Evolutionary conservation across 306 rosid genomes (phyloP), one percentile per base, ranked within the genome.

Genomic region (Prunus armeniaca): DNA sequence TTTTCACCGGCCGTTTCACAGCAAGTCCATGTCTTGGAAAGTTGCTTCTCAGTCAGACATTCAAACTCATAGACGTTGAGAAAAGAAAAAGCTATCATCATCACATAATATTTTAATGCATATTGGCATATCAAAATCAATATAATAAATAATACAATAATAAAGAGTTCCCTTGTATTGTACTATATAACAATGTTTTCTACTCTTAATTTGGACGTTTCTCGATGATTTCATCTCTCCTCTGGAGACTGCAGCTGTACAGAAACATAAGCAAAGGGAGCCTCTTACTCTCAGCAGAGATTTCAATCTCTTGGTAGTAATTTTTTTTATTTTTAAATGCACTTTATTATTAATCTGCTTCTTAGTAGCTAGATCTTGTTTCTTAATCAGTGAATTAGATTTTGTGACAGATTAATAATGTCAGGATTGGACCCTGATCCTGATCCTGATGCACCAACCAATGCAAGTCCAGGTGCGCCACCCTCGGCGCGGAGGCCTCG

Each of bases 401-500:
- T 60, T 60, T 60, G 65, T 30, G 17, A 25, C 8, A 63, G 30
- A 63, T 28, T 28, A 57, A 82, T 28, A 57, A 82, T 83, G 87
- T 71, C 73, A 4, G 79, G 81, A 13, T 56, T 68, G 19, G 73
- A 79, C 28, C 28, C 83, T 22, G 77, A 60, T 25, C 34, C 65
- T 60, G 65, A 25, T 49, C 54, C 51, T 1, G 82, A 72, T 66
- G 71, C 52, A 13, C 65, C 78, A 9, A 77, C 80, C 24, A 67
- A 25, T 17, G 25, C 75, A n/a, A 73, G 71, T 46, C 54, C 80
- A 18, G 81, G 82, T 22, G 75, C 64, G 27, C 64, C 79, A 7
- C 65, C 85, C 11, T 30, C 55, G 9, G 4, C n/a, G 11, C 74
- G 83, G 14, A 12, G 80, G 61, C 78, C 86, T 4, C 75, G 77